Conservation (phyloP, 495 filamentous ascomycete genomes). For the Penicillium chermesinum region DNA sequence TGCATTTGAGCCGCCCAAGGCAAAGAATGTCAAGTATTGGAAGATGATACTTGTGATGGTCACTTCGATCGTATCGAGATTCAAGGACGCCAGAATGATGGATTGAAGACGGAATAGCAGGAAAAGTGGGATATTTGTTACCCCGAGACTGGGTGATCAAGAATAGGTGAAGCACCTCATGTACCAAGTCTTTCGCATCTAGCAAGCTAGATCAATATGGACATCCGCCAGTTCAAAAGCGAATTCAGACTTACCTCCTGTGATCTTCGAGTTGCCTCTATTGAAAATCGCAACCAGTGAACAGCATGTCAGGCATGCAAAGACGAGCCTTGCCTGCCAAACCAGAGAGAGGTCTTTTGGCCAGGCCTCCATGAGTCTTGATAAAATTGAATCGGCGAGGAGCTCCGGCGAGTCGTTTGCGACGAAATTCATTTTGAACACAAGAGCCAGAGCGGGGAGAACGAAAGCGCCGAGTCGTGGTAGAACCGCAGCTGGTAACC, state of each 20-base stretch:
- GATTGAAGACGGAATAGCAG: slow-evolving; percentile 61
- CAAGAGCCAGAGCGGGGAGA: slow-evolving; percentile 52
- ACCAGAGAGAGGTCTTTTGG: slow-evolving; percentile 47
- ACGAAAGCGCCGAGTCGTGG: slow-evolving; percentile 15
- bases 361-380: slow-evolving; percentile 40
- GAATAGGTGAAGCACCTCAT: slow-evolving; percentile 69
- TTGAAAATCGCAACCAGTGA: slow-evolving; percentile 26
- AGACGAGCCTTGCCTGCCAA: slow-evolving; percentile 36
- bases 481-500: slow-evolving; percentile 25
- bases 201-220: slow-evolving; percentile 4
- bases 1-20: slow-evolving; percentile 85
- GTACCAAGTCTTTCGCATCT: slow-evolving; percentile 34
- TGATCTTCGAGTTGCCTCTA: neutral
- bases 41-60: slow-evolving; percentile 60
- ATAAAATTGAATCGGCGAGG: slow-evolving; percentile 49
- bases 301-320: slow-evolving; percentile 44
- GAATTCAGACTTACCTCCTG: slow-evolving; percentile 14
- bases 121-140: slow-evolving; percentile 79
- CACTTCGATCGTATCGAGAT: slow-evolving; percentile 49
- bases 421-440: slow-evolving; percentile 81
- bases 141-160: slow-evolving; percentile 80
- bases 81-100: slow-evolving; percentile 43
- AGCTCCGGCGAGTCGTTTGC: slow-evolving; percentile 82
- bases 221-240: neutral
- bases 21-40: slow-evolving; percentile 79